Evolutionary conservation across 169 alveolate genomes (phyloP), one percentile per base, ranked within the genome.

Genomic region (Amoebophrya sp.): DNA sequence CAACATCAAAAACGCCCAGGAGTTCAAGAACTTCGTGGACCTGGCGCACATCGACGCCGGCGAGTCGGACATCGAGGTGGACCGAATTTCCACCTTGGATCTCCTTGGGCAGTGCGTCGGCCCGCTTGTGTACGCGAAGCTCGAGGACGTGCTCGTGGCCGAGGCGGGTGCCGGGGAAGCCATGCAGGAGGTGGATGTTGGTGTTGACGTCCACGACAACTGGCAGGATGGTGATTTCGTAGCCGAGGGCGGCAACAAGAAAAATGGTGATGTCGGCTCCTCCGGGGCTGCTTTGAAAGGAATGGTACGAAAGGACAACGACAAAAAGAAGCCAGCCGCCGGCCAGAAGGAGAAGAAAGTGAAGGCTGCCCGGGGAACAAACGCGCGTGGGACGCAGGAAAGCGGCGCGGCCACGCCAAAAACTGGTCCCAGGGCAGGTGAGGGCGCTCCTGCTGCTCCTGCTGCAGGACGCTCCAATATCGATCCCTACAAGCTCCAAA

Each of bases 41-140:
- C 34, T 58, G 78, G 78, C 78, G 78, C 78, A 58, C 78, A 58
- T 58, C 78, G 78, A 58, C 78, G 78, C 78, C 29, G 78, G 78
- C 26, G 78, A 58, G 78, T 58, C 78, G 78, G 78, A 58, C 78
- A 58, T 58, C 23, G 78, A 58, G 29, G 78, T 58, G 10, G 78
- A 58, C 78, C 78, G 78, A 1, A 58, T 58, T n/a, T 58, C 78
- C 34, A 58, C 78, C 0, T 29, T 58, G 7, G 78, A 58, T 16
- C 23, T 58, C 34, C 78, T 58, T 2, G 78, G 78, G 34, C 7
- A 58, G 34, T 58, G 78, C 78, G 4, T 58, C 34, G 78, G 78
- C 7, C 78, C 78, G 34, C 78, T 58, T 2, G 78, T 58, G 4
- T 58, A 58, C 78, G 23, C 78, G 34, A 58, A 58, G 2, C 23